Percentiles rank a stretch among this genome's conserved stretches.
phyloP scores from a whole-genome alignment of 1,284 basidiomycete genomes.

The Ustilago cynodontis region DNA sequence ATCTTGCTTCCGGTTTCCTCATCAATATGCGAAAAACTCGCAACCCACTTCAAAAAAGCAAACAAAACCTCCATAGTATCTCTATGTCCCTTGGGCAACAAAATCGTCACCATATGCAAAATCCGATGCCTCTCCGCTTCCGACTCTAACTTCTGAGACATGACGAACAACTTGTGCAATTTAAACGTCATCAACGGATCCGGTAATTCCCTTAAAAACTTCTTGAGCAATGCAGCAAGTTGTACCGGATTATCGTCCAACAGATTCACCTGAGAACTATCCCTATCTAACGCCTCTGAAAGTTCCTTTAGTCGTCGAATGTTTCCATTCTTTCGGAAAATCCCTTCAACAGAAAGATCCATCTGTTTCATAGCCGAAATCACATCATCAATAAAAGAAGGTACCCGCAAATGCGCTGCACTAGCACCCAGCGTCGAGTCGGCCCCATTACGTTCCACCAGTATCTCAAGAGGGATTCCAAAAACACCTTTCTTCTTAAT shows the following conservation, averaged over 20 bases:
- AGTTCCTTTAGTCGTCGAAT: slow-evolving; percentile 91
- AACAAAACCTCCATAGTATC: slow-evolving; percentile 98
- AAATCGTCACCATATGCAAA: slow-evolving; percentile 85
- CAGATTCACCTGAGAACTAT: slow-evolving; percentile 84
- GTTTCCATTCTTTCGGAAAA: slow-evolving; percentile 98
- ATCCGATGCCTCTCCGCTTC: slow-evolving; percentile 84
- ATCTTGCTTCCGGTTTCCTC: slow-evolving; percentile 98
- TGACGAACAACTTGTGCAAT: slow-evolving; percentile 87
- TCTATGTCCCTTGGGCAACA: slow-evolving; percentile 91
- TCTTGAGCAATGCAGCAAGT: slow-evolving; percentile 94
- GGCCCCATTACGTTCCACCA: slow-evolving; percentile 94
- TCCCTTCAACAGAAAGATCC: slow-evolving; percentile 99
- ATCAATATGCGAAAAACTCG: slow-evolving; percentile 97
- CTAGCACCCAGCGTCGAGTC: slow-evolving; percentile 92
- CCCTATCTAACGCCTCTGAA: slow-evolving; percentile 91
- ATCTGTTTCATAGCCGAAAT: slow-evolving; percentile 98
- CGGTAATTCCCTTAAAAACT: slow-evolving; percentile 94
- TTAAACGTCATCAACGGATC: slow-evolving; percentile 96
- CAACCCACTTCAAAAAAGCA: slow-evolving; percentile 99
- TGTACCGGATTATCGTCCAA: slow-evolving; percentile 97
- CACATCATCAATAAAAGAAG: slow-evolving; percentile 97
- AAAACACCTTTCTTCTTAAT: slow-evolving; percentile 78
- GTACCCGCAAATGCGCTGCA: slow-evolving; percentile 85
- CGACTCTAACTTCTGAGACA: slow-evolving; percentile 83
- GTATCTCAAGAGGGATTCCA: slow-evolving; percentile 88